Base-by-base conservation (phyloP, 371 early-diverging fungal genomes). In the Aphelidium insulamus region DNA sequence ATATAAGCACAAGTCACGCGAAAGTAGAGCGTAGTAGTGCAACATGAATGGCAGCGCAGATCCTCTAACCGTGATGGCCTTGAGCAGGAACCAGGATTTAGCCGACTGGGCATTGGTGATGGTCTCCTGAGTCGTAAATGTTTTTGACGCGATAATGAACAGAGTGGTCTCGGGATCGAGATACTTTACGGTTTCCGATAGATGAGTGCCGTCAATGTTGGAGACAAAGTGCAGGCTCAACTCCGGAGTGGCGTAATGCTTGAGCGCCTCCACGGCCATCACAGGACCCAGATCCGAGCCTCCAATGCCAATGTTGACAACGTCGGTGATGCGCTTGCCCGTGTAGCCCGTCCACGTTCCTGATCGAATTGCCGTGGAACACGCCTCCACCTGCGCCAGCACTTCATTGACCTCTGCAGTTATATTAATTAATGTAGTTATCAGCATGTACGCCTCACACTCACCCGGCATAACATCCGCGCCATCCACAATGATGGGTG, bases 221-320 rank as follows among this genome's bases (percentile, higher is more conserved):
- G 86, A 84, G 28, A 98, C 90, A 64, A 87, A 98, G 56, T 92
- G 85, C 18, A 78, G 78, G 43, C 59, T 60, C 30, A 86, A 55
- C 2, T 69, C 78, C 3, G 41, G 41, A 27, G 49, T 43, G 30
- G 77, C 69, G 59, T 85, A 94, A 21, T 73, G 77, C 64, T 85
- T 79, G 46, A 98, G 60, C 6, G 99, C 92, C 55, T 92, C 85
- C 17, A 86, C 87, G 21, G 92, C 95, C 90, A 97, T 88, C 38
- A 88, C 83, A 14, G 99, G 99, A 21, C 99, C 99, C 30, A 98
- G 68, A 57, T 98, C 98, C n/a, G 91, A 90, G 46, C 98, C 99
- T 48, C 98, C 99, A 48, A 98, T 98, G 49, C 99, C 98, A 53
- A 97, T 94, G 64, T 95, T 95, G 49, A 98, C 86, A 24, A 98